Percentiles rank a stretch among this genome's conserved stretches.
phyloP scores from a whole-genome alignment of 768 basidiomycete genomes.

The Lentinula guzmanii region DNA sequence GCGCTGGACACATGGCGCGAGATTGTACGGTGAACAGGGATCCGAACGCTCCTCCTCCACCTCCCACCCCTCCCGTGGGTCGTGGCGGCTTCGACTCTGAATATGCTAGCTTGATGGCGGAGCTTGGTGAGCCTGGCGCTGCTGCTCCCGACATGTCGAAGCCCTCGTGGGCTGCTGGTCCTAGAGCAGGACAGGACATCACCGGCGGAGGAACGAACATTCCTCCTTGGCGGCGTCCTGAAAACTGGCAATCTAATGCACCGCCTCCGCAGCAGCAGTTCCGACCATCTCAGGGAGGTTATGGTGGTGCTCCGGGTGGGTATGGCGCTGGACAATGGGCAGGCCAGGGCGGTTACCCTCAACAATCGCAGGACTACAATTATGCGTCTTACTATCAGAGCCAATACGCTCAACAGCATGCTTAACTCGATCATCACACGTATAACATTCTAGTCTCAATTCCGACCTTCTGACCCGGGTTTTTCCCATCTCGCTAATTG shows the following conservation, averaged over 20 bases:
- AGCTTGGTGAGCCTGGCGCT: slow-evolving; percentile 81
- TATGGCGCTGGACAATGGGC: slow-evolving; percentile 37
- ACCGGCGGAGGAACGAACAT: slow-evolving; percentile 74
- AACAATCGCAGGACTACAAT: slow-evolving; percentile 67
- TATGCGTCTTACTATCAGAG: slow-evolving; percentile 87
- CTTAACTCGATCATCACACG: slow-evolving; percentile 23
- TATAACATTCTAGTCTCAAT: not conserved
- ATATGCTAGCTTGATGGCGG: slow-evolving; percentile 95
- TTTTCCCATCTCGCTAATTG: not conserved
- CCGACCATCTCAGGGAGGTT: slow-evolving; percentile 61
- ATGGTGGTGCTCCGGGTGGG: slow-evolving; percentile 24
- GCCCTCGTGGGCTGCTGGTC: slow-evolving; percentile 42
- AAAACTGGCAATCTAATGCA: slow-evolving; percentile 68
- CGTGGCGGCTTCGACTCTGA: slow-evolving; percentile 93
- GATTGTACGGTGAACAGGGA: slow-evolving; percentile 95
- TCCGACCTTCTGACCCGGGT: not conserved
- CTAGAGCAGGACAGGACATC: slow-evolving; percentile 54
- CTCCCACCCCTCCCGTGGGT: slow-evolving; percentile 35
- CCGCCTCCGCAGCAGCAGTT: slow-evolving; percentile 43
- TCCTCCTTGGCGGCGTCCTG: slow-evolving; percentile 89
- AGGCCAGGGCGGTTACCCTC: slow-evolving; percentile 19
- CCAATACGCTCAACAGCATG: slow-evolving; percentile 78
- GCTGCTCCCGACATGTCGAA: slow-evolving; percentile 47
- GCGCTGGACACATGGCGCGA: slow-evolving; percentile 98
- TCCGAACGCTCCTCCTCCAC: slow-evolving; percentile 61